Percentiles rank a stretch among this genome's conserved stretches.
phyloP scores from a whole-genome alignment of 306 rosid species.

The Quercus rubra region DNA sequence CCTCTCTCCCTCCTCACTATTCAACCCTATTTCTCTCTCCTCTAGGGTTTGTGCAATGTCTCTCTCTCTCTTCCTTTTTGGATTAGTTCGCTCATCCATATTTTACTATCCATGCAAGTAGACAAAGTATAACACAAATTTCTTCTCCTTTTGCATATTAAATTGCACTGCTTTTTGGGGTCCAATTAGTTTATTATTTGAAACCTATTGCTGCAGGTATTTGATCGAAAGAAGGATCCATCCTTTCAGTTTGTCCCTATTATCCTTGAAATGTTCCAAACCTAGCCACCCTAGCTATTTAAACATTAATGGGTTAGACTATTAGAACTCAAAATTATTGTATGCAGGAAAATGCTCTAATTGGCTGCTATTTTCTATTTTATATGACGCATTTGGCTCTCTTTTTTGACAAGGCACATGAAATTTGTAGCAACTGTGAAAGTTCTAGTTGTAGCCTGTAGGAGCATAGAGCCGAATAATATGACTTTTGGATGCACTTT shows the following conservation, averaged over 20 bases:
- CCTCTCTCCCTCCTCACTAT: constrained; percentile 31
- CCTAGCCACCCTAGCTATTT: constrained; percentile 23
- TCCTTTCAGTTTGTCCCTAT: constrained; percentile 65
- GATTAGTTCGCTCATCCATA: constrained; percentile 64
- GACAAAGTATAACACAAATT: constrained; percentile 54
- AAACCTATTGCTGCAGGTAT: constrained; percentile 24
- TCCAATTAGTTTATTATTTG: constrained; percentile 36
- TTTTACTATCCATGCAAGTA: constrained; percentile 57
- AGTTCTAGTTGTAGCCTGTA: neutral
- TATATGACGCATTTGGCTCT: neutral
- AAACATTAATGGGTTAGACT: neutral
- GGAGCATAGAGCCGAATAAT: constrained; percentile 18
- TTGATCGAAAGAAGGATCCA: constrained; percentile 49
- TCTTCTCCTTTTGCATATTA: constrained; percentile 35
- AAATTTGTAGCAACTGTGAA: neutral
- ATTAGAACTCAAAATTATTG: neutral
- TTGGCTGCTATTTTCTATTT: constrained; percentile 20
- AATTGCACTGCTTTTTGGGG: constrained; percentile 42
- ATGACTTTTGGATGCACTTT: constrained; percentile 15
- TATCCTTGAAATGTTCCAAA: constrained; percentile 60
- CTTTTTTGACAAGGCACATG: neutral
- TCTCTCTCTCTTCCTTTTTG: constrained; percentile 53
- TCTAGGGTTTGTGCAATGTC: constrained; percentile 51
- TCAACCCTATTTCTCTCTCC: constrained; percentile 28
- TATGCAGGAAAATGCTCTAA: constrained; percentile 1